Conservation (phyloP, 306 rosid genomes). For the Malus fusca region DNA sequence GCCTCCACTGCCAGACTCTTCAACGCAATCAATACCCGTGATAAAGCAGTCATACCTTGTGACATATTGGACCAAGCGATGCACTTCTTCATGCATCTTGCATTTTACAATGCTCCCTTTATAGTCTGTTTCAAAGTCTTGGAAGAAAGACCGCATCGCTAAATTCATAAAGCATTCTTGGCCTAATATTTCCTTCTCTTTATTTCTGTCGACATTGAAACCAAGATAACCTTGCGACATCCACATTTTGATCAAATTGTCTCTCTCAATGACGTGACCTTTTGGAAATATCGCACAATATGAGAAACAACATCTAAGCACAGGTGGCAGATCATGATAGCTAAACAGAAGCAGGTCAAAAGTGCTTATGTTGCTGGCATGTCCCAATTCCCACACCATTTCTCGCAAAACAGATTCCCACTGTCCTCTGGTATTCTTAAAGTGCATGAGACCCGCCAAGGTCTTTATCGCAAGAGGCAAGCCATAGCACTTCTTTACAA, state of each 20-base stretch:
- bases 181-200: background rate
- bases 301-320: constrained; percentile 7
- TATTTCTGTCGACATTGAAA: background rate
- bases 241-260: background rate
- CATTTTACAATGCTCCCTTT: background rate
- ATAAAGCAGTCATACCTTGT: background rate
- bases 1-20: background rate
- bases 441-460: constrained; percentile 4
- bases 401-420: background rate
- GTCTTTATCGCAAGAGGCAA: constrained; percentile 14
- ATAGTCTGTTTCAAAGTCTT: background rate
- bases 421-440: background rate
- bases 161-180: background rate
- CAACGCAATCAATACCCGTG: background rate
- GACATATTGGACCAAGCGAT: constrained; percentile 4
- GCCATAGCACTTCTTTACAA: background rate
- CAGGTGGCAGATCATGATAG: constrained; percentile 5
- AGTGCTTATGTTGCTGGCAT: background rate
- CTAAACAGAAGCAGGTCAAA: background rate
- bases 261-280: background rate
- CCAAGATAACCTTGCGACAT: constrained; percentile 7
- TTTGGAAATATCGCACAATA: constrained; percentile 10
- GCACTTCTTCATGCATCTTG: constrained; percentile 12
- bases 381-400: constrained; percentile 4
- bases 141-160: constrained; percentile 7